Evolutionary conservation across 2,329 filamentous ascomycete species (phyloP), one percentile per base, ranked within the genome.

Genomic region (Thermoascus crustaceus): DNA sequence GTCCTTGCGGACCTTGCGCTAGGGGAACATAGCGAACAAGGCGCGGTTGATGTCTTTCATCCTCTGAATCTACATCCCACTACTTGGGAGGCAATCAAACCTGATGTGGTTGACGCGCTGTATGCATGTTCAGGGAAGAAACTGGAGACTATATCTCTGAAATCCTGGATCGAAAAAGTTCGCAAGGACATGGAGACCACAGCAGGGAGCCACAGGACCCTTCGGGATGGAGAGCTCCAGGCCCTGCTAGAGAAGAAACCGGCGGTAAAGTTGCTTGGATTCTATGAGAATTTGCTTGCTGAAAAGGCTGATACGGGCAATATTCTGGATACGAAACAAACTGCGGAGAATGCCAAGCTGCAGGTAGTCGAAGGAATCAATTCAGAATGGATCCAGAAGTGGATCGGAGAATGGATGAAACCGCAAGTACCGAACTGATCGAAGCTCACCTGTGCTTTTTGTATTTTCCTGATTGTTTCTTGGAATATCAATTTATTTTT

Each of bases 341-440:
- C 45, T 3, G 41, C 34, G 2, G n/a, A 23, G 29, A 63, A 57
- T 35, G 9, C 42, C 4, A 50, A 45, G 4, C 35, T 64, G 16
- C 41, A 44, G 10, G 24, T 34, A 2, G 37, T 63, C 32, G 32
- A 44, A 6, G 43, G 49, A 2, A 43, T 65, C 1, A 50, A 43
- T 13, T 7, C 32, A 1, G 46, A 53, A 14, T 64, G 52, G 59
- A 47, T 65, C 41, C 30, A 35, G 4, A 55, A 54, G 35, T 65
- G 59, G 59, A 39, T 62, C 17, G 23, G 39, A 1, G 54, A 63
- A 36, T 65, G 55, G 62, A 37, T 40, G 20, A n/a, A n/a, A n/a
- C n/a, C n/a, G n/a, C n/a, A n/a, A n/a, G n/a, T n/a, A n/a, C n/a
- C n/a, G n/a, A n/a, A n/a, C n/a, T n/a, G n/a, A n/a, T n/a, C n/a